Base-by-base conservation (phyloP, 1,284 basidiomycete genomes). In the Singerocomus rubriflavus region DNA sequence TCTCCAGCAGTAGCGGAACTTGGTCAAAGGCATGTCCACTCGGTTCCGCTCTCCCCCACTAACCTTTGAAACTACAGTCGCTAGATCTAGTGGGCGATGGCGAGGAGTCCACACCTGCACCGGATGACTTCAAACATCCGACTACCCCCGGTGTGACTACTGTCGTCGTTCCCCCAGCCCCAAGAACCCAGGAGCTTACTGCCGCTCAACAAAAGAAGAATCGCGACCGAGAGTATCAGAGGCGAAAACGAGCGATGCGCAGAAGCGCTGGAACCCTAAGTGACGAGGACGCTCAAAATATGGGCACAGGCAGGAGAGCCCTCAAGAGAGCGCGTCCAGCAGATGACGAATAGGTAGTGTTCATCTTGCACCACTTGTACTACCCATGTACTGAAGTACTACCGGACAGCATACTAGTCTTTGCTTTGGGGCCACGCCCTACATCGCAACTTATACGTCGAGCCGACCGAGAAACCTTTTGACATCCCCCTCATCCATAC, bases 1-100 rank as follows among this genome's bases (percentile, higher is more conserved):
- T 91, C 70, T 89, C 88, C 1, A 83, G 76, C 51, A 90, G 88
- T 67, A 90, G 88, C 57, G 61, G 78, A 32, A 88, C 88, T 3
- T 82, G 78, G 67, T 78, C 79, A 63, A 89, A 85, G 77, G 88
- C 84, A 58, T 31, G 72, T 62, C 9, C 44, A 13, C 34, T 33
- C 29, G 4, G 25, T 16, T 7, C 29, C 43, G 38, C 49, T 21
- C 16, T 45, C 48, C 48, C 25, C 5, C 31, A 17, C 48, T 57
- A 12, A 54, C 36, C 12, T 7, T 38, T 14, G 25, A 35, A 27
- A 32, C 17, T 25, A 30, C 53, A 88, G 87, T 87, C 87, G 25
- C 70, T 90, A 27, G 87, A 90, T 54, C 71, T 90, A 1, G 67
- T 81, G n/a, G 82, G 80, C 16, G 87, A 89, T 51, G 82, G 78